Evolutionary conservation across 495 filamentous ascomycete genomes (phyloP).

Genomic region (Podospora tetraspora): DNA sequence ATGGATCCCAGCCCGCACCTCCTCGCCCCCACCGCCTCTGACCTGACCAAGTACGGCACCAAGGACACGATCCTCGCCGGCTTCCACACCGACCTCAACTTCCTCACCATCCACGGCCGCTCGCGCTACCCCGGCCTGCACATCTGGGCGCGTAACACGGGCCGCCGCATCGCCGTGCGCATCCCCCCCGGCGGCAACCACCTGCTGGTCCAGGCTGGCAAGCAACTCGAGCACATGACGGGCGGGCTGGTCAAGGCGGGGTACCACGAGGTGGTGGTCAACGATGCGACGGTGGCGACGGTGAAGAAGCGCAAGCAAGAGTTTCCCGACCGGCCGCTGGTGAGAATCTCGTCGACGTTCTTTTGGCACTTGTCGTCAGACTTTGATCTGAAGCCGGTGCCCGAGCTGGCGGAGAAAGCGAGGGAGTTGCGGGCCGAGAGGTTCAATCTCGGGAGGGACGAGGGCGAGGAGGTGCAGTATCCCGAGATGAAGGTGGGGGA

Average conservation of each 20-base stretch:
- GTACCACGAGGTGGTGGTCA: conserved; percentile 51
- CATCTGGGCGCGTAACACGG: conserved; percentile 52
- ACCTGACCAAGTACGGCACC: conserved; percentile 42
- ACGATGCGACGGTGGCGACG: conserved; percentile 36
- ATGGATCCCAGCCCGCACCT: conserved; percentile 40
- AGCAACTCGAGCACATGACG: conserved; percentile 49
- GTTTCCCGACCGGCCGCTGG: conserved; percentile 38
- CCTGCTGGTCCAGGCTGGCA: conserved; percentile 49
- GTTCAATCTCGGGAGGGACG: conserved; percentile 39
- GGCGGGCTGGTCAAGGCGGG: conserved; percentile 50
- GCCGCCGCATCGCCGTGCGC: conserved; percentile 43
- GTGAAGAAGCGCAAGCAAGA: conserved; percentile 31
- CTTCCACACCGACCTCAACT: conserved; percentile 52
- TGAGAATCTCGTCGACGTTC: conserved; percentile 46
- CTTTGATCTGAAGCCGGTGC: conserved; percentile 41
- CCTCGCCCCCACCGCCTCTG: conserved; percentile 47
- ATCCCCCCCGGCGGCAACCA: conserved; percentile 42
- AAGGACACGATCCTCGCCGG: conserved; percentile 49
- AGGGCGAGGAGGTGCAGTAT: conserved; percentile 42
- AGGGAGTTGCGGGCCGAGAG: conserved; percentile 35
- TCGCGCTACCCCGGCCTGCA: conserved; percentile 49
- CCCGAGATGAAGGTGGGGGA: conserved; percentile 43
- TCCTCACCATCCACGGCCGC: conserved; percentile 51
- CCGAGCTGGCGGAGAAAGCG: conserved; percentile 33
- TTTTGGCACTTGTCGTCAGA: conserved; percentile 49